phyloP scores from a whole-genome alignment of 306 rosid species.

The Medicago ruthenica region DNA sequence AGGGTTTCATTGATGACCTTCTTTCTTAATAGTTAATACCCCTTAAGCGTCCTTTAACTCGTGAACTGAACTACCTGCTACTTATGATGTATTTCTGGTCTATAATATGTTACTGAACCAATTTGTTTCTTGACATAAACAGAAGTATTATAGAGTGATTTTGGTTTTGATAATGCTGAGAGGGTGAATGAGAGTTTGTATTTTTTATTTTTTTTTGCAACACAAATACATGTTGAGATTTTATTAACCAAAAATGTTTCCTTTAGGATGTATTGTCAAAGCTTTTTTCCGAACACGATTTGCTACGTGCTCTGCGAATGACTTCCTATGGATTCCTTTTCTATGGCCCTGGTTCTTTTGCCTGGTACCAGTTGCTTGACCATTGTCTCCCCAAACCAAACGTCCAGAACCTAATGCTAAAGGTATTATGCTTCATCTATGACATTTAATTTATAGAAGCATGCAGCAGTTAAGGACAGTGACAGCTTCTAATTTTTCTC shows the following conservation, averaged over 20 bases:
- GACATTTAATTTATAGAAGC: neutral
- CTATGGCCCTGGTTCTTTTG: constrained; percentile 95
- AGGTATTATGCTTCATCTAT: constrained; percentile 57
- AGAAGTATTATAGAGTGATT: constrained; percentile 9
- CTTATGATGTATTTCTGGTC: too few species aligned
- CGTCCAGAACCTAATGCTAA: constrained; percentile 65
- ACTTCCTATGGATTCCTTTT: constrained; percentile 86
- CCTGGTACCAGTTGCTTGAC: constrained; percentile 92
- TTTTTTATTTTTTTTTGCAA: constrained; percentile 14
- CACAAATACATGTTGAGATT: neutral
- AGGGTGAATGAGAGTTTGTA: constrained; percentile 18
- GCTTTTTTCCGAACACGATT: constrained; percentile 74
- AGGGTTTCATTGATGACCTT: neutral
- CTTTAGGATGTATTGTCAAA: constrained; percentile 59
- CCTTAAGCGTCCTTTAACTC: neutral
- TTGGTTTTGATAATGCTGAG: constrained; percentile 7
- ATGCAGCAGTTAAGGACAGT: constrained; percentile 10
- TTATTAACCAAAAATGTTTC: constrained; percentile 39
- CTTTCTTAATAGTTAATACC: too few species aligned
- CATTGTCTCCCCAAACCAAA: constrained; percentile 62
- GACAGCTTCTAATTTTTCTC: constrained; percentile 11
- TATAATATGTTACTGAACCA: neutral
- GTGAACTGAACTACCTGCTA: too few species aligned
- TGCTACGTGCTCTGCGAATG: constrained; percentile 91
- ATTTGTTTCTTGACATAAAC: constrained; percentile 1